Evolutionary conservation across 495 filamentous ascomycete species (phyloP).

Genomic region (Penicillium antarcticum): DNA sequence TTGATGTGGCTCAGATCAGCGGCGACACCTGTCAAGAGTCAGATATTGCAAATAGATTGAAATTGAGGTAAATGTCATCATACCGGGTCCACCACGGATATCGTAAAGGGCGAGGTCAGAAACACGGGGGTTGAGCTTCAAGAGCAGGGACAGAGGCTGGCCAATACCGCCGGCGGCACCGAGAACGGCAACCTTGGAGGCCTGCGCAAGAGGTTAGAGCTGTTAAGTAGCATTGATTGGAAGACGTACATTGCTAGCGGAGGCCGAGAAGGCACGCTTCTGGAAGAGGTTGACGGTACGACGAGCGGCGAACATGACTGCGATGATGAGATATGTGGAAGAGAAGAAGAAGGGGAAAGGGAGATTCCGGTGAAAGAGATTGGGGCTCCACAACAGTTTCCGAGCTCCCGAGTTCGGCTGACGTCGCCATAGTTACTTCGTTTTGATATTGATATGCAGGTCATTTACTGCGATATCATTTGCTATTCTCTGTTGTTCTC

Average conservation of each 20-base stretch:
- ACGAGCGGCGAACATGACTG: conserved; percentile 71
- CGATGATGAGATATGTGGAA: conserved; percentile 14
- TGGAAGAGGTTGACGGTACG: conserved; percentile 69
- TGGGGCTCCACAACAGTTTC: conserved; percentile 18
- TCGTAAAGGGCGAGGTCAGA: conserved; percentile 94
- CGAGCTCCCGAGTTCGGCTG: conserved; percentile 21
- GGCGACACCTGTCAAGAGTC: conserved; percentile 72
- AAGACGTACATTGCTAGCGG: conserved; percentile 74
- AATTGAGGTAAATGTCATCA: conserved; percentile 13
- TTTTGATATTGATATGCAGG: too few species aligned
- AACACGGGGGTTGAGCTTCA: conserved; percentile 96
- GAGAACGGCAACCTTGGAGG: conserved; percentile 94
- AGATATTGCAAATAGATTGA: not conserved
- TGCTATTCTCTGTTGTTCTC: too few species aligned
- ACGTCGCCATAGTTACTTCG: not conserved
- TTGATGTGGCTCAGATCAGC: conserved; percentile 98
- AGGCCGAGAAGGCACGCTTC: conserved; percentile 90
- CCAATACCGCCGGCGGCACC: conserved; percentile 97
- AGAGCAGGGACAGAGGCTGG: conserved; percentile 92
- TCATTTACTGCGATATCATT: too few species aligned
- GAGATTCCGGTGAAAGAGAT: conserved; percentile 25
- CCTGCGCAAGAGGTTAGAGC: conserved; percentile 47
- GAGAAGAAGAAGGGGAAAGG: conserved; percentile 11
- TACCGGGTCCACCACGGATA: conserved; percentile 92
- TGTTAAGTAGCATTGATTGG: conserved; percentile 6